These are phyloP conservation scores for Sungouiozyma intestinalis DNA, from an alignment of 805 yeast genomes.

Conservation along the genomic window DNA sequence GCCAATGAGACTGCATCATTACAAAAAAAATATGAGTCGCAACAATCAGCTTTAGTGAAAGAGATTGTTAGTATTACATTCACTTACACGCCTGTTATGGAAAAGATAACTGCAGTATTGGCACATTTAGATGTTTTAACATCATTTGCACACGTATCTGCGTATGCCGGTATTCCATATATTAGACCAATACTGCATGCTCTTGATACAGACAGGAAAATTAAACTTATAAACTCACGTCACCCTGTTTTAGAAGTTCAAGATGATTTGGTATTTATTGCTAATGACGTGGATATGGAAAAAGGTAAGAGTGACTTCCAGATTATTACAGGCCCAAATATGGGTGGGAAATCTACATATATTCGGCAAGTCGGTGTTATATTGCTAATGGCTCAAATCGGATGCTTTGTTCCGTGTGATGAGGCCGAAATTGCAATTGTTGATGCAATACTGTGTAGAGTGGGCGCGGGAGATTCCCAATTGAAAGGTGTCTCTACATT, in stretches of 20 bases:
- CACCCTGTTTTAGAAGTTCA: slow-evolving; percentile 94
- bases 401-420: slow-evolving; percentile 76
- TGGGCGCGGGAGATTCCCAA: slow-evolving; percentile 98
- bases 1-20: slow-evolving; percentile 49
- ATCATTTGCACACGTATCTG: slow-evolving; percentile 74
- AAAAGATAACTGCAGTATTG: slow-evolving; percentile 50
- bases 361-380: slow-evolving; percentile 84
- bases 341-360: slow-evolving; percentile 96
- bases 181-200: slow-evolving; percentile 62
- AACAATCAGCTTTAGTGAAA: slow-evolving; percentile 68
- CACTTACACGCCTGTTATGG: slow-evolving; percentile 73
- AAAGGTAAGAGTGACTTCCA: slow-evolving; percentile 54
- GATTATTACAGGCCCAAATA: slow-evolving; percentile 90
- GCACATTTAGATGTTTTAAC: slow-evolving; percentile 76
- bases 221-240: slow-evolving; percentile 63
- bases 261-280: slow-evolving; percentile 80
- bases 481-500: slow-evolving; percentile 94
- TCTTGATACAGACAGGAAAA: slow-evolving; percentile 36
- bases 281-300: slow-evolving; percentile 72
- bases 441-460: slow-evolving; percentile 89
- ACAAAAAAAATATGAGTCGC: slow-evolving; percentile 56
- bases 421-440: slow-evolving; percentile 74
- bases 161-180: slow-evolving; percentile 76
- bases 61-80: slow-evolving; percentile 75
- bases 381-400: slow-evolving; percentile 78